Evolutionary conservation across 306 rosid species (phyloP).

Genomic region (Prunus persica): DNA sequence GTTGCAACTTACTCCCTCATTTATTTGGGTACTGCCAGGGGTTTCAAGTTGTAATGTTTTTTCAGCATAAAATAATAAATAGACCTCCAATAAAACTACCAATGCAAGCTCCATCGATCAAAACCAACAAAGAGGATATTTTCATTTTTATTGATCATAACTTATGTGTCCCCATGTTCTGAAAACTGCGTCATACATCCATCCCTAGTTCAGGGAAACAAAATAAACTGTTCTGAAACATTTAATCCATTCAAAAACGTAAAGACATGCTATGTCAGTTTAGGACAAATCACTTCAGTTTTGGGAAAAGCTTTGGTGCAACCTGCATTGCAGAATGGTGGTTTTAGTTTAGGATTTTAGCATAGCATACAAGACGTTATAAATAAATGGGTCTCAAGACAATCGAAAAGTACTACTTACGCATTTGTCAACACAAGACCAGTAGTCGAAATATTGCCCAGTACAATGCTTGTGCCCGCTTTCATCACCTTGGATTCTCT

Average conservation of each 20-base stretch:
- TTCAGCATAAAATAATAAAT: too few species aligned
- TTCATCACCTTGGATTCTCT: slow-evolving; percentile 80
- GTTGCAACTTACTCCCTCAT: too few species aligned
- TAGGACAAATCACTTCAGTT: slow-evolving; percentile 52
- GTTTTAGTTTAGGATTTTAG: slow-evolving; percentile 8
- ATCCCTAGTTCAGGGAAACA: slow-evolving; percentile 26
- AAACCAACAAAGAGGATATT: too few species aligned
- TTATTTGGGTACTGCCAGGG: too few species aligned
- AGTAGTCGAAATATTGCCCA: slow-evolving; percentile 95
- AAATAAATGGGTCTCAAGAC: background rate
- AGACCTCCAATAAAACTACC: too few species aligned
- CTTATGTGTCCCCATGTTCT: slow-evolving; percentile 26
- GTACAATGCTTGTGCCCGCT: slow-evolving; percentile 93
- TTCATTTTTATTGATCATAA: slow-evolving; percentile 40
- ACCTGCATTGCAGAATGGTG: slow-evolving; percentile 55
- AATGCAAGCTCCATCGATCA: too few species aligned
- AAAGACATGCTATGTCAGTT: slow-evolving; percentile 15
- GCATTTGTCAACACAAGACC: slow-evolving; percentile 95
- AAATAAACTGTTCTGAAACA: slow-evolving; percentile 24
- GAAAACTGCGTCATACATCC: slow-evolving; percentile 31
- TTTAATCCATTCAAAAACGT: slow-evolving; percentile 19
- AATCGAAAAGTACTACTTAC: slow-evolving; percentile 47
- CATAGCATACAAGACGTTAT: slow-evolving; percentile 1
- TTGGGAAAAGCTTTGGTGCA: slow-evolving; percentile 63
- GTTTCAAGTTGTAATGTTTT: too few species aligned